Base-by-base conservation (phyloP, 768 basidiomycete species). In the Russula ochroleuca region DNA sequence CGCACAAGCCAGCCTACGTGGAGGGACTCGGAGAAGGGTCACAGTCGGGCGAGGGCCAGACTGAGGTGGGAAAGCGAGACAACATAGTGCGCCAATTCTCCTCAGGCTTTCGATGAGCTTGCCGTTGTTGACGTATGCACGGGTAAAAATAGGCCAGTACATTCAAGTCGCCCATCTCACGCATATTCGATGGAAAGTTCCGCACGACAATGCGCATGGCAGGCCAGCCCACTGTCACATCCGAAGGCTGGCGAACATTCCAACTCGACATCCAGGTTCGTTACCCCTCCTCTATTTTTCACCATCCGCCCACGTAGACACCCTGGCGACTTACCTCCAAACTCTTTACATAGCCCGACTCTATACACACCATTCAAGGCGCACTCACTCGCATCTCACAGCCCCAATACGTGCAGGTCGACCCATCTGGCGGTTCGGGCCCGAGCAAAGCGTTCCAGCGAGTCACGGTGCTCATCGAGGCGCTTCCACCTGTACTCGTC, bases 41-140 rank as follows among this genome's bases (percentile, higher is more conserved):
- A 21, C 75, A 77, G 33, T 71, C 78, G 33, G 85, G 83, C n/a
- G 86, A 88, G 38, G 92, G 86, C 1, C 98, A 95, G 96, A 74
- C 90, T 33, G 95, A 98, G 75, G 94, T 98, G 1, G 94, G 94
- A 31, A 90, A 86, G 75, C 86, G 85, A 71, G 96, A 96, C 70
- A 94, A n/a, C 61, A 88, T 86, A 48, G 91, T 93, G 67, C 61
- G 87, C 81, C 8, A 13, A 35, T 37, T n/a, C n/a, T n/a, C n/a
- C n/a, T n/a, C n/a, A n/a, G n/a, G n/a, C n/a, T n/a, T n/a, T n/a
- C n/a, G n/a, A n/a, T n/a, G n/a, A n/a, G n/a, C n/a, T n/a, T n/a
- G n/a, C n/a, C n/a, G n/a, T n/a, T n/a, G n/a, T n/a, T n/a, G n/a
- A n/a, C n/a, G n/a, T n/a, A n/a, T n/a, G n/a, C n/a, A n/a, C n/a